A percentile compares a stretch with the other conserved stretches of the same genome.
These are phyloP conservation scores for Candida oleophila DNA, from an alignment of 805 yeast species.

Conservation along the genomic window DNA sequence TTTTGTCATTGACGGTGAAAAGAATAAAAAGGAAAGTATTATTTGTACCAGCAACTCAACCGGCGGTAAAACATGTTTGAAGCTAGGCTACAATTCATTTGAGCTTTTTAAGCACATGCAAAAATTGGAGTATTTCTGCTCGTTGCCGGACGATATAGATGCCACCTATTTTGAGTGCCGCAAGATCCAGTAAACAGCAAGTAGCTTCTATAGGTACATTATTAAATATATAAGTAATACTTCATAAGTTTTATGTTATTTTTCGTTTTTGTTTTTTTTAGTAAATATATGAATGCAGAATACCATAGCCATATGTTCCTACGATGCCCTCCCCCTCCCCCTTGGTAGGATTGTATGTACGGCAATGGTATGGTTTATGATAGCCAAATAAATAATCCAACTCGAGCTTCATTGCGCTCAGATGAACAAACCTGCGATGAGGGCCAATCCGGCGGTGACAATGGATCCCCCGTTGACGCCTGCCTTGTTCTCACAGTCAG, in stretches of 20 bases:
- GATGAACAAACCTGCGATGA: neutral
- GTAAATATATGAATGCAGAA: neutral
- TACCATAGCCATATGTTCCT: neutral
- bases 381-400: no score
- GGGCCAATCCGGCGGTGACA: neutral
- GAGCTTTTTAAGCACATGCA: conserved; percentile 50
- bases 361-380: neutral
- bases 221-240: no score
- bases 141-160: conserved; percentile 46
- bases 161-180: conserved; percentile 55
- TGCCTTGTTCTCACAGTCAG: conserved; percentile 3
- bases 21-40: conserved; percentile 34
- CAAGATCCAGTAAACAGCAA: conserved; percentile 22
- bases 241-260: no score
- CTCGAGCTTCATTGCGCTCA: no score
- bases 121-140: conserved; percentile 47
- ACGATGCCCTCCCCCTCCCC: no score
- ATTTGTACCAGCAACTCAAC: conserved; percentile 44
- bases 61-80: conserved; percentile 50
- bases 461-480: neutral
- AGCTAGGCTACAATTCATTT: conserved; percentile 38
- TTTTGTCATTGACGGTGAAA: conserved; percentile 44
- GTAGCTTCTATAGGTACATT: neutral
- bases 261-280: no score
- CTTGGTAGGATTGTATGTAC: neutral